Evolutionary conservation across 106 monocot species (phyloP).

Genomic region (Platanthera guangdongensis): DNA sequence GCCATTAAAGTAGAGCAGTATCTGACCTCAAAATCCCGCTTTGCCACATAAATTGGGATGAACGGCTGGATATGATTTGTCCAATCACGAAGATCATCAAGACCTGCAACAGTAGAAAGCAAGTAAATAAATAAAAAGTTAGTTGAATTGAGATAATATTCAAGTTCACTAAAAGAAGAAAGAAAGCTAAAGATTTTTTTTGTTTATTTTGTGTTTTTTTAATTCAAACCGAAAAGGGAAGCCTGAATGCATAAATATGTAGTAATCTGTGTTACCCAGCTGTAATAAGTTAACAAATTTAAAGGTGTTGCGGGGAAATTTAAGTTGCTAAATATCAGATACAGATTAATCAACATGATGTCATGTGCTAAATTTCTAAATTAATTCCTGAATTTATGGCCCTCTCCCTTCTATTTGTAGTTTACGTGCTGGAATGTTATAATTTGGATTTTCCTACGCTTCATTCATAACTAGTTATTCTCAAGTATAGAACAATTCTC

Average conservation of each 20-base stretch:
- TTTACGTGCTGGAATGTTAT: no score
- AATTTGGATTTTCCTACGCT: no score
- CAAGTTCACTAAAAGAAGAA: not conserved
- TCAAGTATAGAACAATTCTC: no score
- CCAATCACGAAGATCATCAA: conserved; percentile 99
- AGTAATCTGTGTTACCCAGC: no score
- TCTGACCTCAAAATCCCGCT: conserved; percentile 86
- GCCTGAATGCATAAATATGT: not conserved
- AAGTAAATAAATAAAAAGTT: not conserved
- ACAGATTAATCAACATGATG: no score
- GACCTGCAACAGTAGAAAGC: conserved; percentile 40
- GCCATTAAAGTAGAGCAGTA: not conserved
- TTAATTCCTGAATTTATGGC: no score
- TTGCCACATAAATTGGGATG: conserved; percentile 81
- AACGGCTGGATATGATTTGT: conserved; percentile 89
- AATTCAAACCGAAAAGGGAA: not conserved
- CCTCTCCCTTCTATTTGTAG: no score
- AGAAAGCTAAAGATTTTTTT: not conserved
- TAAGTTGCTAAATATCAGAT: no score
- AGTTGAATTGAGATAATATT: conserved; percentile 4
- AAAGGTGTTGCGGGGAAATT: no score
- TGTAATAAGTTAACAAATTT: no score
- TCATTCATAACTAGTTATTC: no score
- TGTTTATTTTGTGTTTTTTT: not conserved
- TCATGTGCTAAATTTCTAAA: no score